Base-by-base conservation (phyloP, 2,329 filamentous ascomycete genomes). In the Nigrospora osmanthi region DNA sequence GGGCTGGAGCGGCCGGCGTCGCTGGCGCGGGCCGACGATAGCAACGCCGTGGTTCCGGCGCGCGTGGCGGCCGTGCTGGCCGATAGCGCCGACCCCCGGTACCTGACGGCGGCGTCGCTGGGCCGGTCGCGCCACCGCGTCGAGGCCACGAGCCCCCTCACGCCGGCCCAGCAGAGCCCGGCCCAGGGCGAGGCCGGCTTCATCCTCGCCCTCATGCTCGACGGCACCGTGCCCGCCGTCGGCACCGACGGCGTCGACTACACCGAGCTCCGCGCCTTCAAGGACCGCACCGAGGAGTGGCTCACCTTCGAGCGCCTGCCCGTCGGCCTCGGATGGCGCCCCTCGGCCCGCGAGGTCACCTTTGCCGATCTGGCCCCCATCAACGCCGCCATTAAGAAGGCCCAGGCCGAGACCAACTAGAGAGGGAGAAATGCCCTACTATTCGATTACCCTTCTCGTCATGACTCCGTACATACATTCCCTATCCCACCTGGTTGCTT, bases 161-260 rank as follows among this genome's bases (percentile, higher is more conserved):
- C 39, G 31, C 31, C 19, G 30, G 39, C 39, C 11, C 39, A 41
- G 39, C 31, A 41, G 39, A 28, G 31, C 31, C 39, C 39, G 9
- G 39, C 39, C 16, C 39, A 23, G 13, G 39, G 39, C 39, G 39
- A 41, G 39, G 39, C 39, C 31, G 39, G 31, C 31, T 41, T 41
- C 31, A 11, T 41, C 31, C 13, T 41, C 16, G 34, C 31, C 15
- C 31, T 41, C 12, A 23, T 41, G 39, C 31, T 41, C 31, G 39
- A 41, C 39, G 39, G 39, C 31, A 33, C 7, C 31, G 31, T 41
- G 7, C 39, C 39, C 31, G 6, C 31, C 39, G 16, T 31, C 30
- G 28, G 19, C 31, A 16, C 31, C 15, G 39, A 31, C 11, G 12
- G 11, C 9, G 39, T 23, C 31, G 31, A 23, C 16, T 31, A 31